These are phyloP conservation scores for Fusarium globosum DNA, from an alignment of 2,329 filamentous ascomycete species.

Conservation along the genomic window DNA sequence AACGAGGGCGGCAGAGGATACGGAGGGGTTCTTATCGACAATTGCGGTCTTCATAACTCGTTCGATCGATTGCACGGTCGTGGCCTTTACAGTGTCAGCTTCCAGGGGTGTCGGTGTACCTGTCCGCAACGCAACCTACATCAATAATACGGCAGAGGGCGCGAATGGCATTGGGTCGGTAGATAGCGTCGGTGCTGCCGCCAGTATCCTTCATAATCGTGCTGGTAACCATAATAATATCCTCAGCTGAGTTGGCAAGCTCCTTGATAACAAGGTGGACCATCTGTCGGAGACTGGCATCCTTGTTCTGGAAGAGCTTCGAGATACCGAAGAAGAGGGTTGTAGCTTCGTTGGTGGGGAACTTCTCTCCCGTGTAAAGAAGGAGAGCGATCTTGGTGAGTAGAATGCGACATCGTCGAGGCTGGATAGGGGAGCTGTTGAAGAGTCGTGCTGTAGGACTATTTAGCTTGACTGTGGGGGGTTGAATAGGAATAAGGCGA, in stretches of 20 bases:
- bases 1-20: constrained; percentile 94
- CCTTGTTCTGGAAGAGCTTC: constrained; percentile 99
- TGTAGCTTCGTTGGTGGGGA: constrained; percentile 96
- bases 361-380: constrained; percentile 95
- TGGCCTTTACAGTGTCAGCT: constrained; percentile 69
- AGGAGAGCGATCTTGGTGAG: constrained; percentile 97
- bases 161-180: constrained; percentile 94
- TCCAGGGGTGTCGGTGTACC: constrained; percentile 34
- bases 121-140: constrained; percentile 62
- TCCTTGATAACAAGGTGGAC: constrained; percentile 99
- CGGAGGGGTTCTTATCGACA: constrained; percentile 98
- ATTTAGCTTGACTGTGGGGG: constrained; percentile 51
- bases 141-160: constrained; percentile 97
- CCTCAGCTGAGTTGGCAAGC: constrained; percentile 92
- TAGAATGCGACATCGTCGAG: constrained; percentile 95
- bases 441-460: constrained; percentile 83
- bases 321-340: constrained; percentile 99
- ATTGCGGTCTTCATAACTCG: constrained; percentile 99
- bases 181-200: constrained; percentile 92
- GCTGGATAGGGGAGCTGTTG: constrained; percentile 96
- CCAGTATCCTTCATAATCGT: constrained; percentile 99
- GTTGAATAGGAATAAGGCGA: constrained; percentile 44
- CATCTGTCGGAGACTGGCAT: constrained; percentile 98
- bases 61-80: constrained; percentile 97
- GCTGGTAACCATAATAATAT: constrained; percentile 99